Evolutionary conservation across 495 filamentous ascomycete genomes (phyloP).

Genomic region (Penicillium odoratum): DNA sequence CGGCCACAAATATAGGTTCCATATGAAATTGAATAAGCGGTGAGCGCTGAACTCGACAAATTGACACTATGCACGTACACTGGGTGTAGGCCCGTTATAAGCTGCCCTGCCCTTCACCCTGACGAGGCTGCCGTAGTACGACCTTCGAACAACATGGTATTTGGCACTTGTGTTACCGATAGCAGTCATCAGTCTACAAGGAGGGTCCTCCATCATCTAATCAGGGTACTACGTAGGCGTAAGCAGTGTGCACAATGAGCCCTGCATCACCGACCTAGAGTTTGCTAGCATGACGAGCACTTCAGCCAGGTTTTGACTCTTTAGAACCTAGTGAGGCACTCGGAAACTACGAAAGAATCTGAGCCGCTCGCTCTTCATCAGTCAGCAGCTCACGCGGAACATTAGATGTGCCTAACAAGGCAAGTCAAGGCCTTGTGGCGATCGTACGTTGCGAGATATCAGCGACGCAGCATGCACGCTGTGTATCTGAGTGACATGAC

Average conservation of each 20-base stretch:
- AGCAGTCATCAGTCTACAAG: conserved; percentile 1
- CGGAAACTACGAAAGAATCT: conserved; percentile 3
- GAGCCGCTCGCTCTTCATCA: background rate
- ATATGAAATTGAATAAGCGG: background rate
- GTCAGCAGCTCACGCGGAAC: conserved; percentile 4
- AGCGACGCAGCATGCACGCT: conserved; percentile 3
- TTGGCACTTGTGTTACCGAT: background rate
- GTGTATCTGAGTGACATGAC: background rate
- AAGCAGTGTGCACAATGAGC: conserved; percentile 1
- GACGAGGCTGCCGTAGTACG: conserved; percentile 1
- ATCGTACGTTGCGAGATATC: conserved; percentile 2
- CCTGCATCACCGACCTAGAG: background rate
- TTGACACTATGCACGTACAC: background rate
- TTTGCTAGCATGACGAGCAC: background rate
- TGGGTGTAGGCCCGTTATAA: background rate
- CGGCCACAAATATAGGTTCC: background rate
- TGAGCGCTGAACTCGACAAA: background rate
- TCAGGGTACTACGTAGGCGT: background rate
- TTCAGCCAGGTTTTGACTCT: background rate
- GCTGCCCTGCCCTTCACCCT: background rate
- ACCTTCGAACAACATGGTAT: conserved; percentile 2
- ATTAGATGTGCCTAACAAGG: conserved; percentile 1
- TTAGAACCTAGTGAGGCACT: background rate
- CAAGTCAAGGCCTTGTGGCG: background rate
- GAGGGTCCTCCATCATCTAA: background rate